Conservation (phyloP, 352 stramenopile genomes). For the Pythium plurisporium region DNA sequence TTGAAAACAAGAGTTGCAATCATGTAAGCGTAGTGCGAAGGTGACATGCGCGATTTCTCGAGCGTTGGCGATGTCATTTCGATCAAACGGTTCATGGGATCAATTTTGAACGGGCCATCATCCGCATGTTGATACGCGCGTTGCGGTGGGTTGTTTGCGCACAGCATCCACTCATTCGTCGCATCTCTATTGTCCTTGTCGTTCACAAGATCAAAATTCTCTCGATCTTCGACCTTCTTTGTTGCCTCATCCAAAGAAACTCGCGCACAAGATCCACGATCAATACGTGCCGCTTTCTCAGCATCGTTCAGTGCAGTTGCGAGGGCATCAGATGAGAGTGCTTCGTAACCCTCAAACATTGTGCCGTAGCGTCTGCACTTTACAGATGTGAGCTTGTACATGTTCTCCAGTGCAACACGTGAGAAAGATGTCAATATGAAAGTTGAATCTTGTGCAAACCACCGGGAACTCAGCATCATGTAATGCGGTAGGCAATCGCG, state of each 20-base stretch:
- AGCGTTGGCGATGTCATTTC: background rate
- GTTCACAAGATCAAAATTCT: too few relatives aligned
- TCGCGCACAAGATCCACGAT: conserved; percentile 3
- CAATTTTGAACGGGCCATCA: background rate
- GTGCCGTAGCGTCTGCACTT: conserved; percentile 8
- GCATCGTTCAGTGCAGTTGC: background rate
- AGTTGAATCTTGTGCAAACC: conserved; percentile 17
- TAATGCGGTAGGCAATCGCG: conserved; percentile 11
- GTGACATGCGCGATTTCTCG: background rate
- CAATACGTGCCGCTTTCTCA: too few relatives aligned
- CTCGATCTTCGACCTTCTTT: background rate
- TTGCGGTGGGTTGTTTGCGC: background rate
- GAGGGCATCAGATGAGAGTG: background rate
- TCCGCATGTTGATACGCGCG: background rate
- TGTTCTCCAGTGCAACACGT: conserved; percentile 11
- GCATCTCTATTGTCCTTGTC: too few relatives aligned
- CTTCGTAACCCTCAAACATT: conserved; percentile 14
- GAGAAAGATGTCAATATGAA: conserved; percentile 10
- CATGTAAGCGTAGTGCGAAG: background rate
- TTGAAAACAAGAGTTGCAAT: background rate
- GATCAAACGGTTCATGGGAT: conserved; percentile 9
- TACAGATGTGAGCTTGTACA: conserved; percentile 16
- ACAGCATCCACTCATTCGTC: background rate
- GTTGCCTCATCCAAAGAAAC: conserved; percentile 16
- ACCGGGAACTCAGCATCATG: conserved; percentile 8